phyloP scores from a whole-genome alignment of 2,329 filamentous ascomycete genomes.

The Talaromyces islandicus region DNA sequence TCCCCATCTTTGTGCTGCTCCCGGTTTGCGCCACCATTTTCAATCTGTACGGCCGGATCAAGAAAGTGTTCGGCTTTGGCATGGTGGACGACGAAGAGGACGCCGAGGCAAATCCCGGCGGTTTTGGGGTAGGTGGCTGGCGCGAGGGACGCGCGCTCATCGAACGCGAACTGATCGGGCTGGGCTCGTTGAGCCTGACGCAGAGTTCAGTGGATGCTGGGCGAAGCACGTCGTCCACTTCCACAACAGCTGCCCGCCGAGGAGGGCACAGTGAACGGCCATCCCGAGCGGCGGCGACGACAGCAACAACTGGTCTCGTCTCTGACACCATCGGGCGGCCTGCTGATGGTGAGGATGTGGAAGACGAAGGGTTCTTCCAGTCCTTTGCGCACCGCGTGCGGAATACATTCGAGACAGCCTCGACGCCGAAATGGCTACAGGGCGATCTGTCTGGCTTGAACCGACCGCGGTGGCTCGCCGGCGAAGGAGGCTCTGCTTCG shows the following conservation, averaged over 20 bases:
- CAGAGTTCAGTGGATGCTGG: constrained; percentile 25
- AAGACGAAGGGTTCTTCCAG: constrained; percentile 74
- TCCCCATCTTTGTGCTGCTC: constrained; percentile 80
- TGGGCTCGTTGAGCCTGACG: constrained; percentile 40
- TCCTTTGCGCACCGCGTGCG: constrained; percentile 77
- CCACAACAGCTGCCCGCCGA: constrained; percentile 15
- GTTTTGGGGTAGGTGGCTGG: constrained; percentile 77
- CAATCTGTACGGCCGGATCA: constrained; percentile 78
- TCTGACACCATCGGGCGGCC: constrained; percentile 26
- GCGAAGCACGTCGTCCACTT: constrained; percentile 18
- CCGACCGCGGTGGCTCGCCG: constrained; percentile 75
- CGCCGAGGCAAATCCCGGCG: constrained; percentile 53
- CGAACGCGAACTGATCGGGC: constrained; percentile 71
- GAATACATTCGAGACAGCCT: constrained; percentile 83
- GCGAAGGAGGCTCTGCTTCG: constrained; percentile 32
- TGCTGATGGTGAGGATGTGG: constrained; percentile 51
- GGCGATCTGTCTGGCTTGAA: constrained; percentile 59
- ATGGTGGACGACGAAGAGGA: constrained; percentile 67
- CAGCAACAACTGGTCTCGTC: constrained; percentile 25
- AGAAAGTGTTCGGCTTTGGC: constrained; percentile 71
- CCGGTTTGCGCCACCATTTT: constrained; percentile 83
- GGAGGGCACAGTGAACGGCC: constrained; percentile 16
- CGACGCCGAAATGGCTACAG: constrained; percentile 75
- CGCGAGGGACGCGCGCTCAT: constrained; percentile 87
- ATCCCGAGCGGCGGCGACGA: background rate